Base-by-base conservation (phyloP, 345 rosid genomes). In the Eucalyptus albens region DNA sequence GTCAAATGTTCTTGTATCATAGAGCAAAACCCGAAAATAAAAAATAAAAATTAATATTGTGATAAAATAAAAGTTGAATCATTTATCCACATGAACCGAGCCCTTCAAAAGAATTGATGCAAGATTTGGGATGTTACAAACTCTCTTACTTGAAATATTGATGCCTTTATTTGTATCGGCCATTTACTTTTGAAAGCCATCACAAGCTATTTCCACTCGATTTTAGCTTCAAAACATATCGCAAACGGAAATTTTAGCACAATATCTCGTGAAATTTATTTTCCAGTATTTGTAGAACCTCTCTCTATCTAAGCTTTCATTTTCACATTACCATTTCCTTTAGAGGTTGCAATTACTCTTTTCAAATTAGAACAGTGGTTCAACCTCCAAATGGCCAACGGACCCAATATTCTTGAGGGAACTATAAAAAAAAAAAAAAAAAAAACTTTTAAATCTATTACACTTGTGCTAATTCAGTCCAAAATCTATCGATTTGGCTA, bases 381-480 rank as follows among this genome's bases (percentile, higher is more conserved):
- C 83, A 77, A 77, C 22, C 83, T 40, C 27, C 27, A 77, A 69
- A 37, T 24, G 27, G 22, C 27, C 83, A 37, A 77, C 5, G 27
- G 19, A 77, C 15, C 83, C 47, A 40, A 21, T 14, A 21, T 40
- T 40, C 47, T 77, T 3, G 12, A 56, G 13, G 1, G 29, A 56
- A 56, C 0, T 56, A 55, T 9, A 19, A 55, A 55, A 21, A 19
- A 53, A 53, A 55, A 55, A 21, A 19, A 53, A 53, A 55, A 21
- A 42, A 44, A 33, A 42, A 42, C 2, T 55, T 55, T 19, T 21
- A 55, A 56, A 24, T 24, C 1, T 56, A 56, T 56, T 22, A 2
- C 1, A 56, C 14, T 56, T 0, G 1, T 56, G 13, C 3, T 24
- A 56, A 22, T 22, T 56, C 3, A 2, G 3, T 22, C 1, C 0